Evolutionary conservation across 441 rosid species (phyloP).

Genomic region (Macaranga tanarius): DNA sequence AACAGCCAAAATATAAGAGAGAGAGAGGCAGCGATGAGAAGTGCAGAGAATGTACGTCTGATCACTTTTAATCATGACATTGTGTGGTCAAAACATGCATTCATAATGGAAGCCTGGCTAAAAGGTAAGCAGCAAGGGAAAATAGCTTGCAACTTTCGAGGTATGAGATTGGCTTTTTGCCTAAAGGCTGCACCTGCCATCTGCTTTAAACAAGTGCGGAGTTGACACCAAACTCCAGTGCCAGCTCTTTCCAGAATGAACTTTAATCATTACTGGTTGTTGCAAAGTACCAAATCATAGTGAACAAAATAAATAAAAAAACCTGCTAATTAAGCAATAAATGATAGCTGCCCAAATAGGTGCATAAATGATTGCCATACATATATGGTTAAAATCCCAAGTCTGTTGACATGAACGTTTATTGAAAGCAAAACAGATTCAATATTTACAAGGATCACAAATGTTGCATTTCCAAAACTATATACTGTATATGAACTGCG

Average conservation of each 20-base stretch:
- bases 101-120: not conserved
- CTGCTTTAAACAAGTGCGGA: not conserved
- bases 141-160: constrained; percentile 1
- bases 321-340: no score
- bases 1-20: not conserved
- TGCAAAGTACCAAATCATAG: not conserved
- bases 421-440: not conserved
- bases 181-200: not conserved
- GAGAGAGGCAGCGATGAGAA: not conserved
- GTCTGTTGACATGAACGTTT: not conserved
- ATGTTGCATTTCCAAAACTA: no score
- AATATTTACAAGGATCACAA: not conserved
- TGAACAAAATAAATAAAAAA: no score
- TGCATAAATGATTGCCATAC: no score
- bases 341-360: no score
- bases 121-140: not conserved
- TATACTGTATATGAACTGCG: no score
- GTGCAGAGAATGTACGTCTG: not conserved
- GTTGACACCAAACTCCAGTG: not conserved
- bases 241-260: not conserved
- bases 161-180: not conserved
- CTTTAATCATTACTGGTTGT: not conserved
- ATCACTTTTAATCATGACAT: not conserved
- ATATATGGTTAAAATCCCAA: not conserved
- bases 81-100: not conserved